Conservation (phyloP, 805 yeast genomes). For the Kurtzmaniella fragi region DNA sequence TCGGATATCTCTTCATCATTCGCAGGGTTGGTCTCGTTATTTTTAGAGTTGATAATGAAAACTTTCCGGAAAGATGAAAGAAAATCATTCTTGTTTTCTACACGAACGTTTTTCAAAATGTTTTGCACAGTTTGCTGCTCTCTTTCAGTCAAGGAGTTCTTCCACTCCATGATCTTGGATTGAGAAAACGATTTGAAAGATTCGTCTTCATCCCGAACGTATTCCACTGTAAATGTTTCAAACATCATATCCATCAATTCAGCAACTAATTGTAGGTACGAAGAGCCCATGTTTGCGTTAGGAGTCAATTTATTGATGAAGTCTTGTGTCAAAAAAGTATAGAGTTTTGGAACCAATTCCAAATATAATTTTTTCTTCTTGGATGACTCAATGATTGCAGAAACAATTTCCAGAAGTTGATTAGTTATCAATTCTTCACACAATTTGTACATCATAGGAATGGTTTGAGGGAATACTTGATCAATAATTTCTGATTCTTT, state of each 20-base stretch:
- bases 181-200: slow-evolving; percentile 21
- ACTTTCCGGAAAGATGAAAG: slow-evolving; percentile 62
- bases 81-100: slow-evolving; percentile 50
- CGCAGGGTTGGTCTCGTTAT: slow-evolving; percentile 9
- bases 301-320: slow-evolving; percentile 22
- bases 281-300: slow-evolving; percentile 33
- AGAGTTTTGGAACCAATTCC: slow-evolving; percentile 34
- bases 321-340: slow-evolving; percentile 19
- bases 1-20: slow-evolving; percentile 47
- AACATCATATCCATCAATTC: slow-evolving; percentile 39
- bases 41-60: slow-evolving; percentile 33
- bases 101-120: slow-evolving; percentile 46
- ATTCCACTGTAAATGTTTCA: slow-evolving; percentile 37
- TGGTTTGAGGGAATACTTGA: slow-evolving; percentile 36
- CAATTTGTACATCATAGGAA: slow-evolving; percentile 45
- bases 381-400: slow-evolving; percentile 22
- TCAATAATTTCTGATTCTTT: slow-evolving; percentile 36
- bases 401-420: slow-evolving; percentile 30
- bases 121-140: slow-evolving; percentile 46
- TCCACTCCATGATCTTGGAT: slow-evolving; percentile 28
- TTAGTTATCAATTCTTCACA: slow-evolving; percentile 42
- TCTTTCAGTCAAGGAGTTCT: slow-evolving; percentile 28
- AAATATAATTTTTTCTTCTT: slow-evolving; percentile 26
- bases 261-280: slow-evolving; percentile 23
- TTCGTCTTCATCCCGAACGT: slow-evolving; percentile 31